Conservation (phyloP, 345 rosid species). For the Syzygium jambos region DNA sequence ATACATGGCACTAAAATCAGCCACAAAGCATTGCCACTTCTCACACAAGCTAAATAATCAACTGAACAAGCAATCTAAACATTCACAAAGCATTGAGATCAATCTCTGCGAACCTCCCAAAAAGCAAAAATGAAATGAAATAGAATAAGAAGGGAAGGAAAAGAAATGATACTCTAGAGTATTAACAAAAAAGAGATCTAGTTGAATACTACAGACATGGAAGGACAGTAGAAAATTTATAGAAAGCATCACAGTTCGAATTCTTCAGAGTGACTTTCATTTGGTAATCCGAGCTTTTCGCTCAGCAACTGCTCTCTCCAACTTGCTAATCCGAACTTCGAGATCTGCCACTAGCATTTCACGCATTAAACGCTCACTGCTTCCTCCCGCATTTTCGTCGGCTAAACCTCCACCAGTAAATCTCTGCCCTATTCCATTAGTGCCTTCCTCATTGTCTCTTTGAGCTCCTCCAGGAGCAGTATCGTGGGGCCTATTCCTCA, state of each 20-base stretch:
- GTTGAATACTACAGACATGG: neutral
- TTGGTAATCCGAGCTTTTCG: neutral
- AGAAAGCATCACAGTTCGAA: neutral
- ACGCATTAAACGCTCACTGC: neutral
- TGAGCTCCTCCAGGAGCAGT: neutral
- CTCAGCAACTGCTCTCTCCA: neutral
- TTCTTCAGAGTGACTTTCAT: neutral
- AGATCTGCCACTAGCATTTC: neutral
- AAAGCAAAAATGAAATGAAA: neutral
- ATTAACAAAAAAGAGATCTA: neutral
- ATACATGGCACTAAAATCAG: neutral
- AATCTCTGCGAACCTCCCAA: neutral
- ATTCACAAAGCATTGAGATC: neutral
- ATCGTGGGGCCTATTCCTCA: neutral
- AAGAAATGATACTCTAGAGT: neutral
- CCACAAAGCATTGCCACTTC: neutral
- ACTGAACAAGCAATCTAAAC: neutral
- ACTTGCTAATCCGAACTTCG: constrained; percentile 3
- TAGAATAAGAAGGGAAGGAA: neutral
- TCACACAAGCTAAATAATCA: neutral
- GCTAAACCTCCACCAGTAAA: neutral
- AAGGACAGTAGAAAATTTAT: neutral
- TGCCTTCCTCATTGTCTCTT: neutral
- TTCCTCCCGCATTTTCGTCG: neutral
- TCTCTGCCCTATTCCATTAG: neutral